Evolutionary conservation across 164 flowering plant species (phyloP).

Genomic region (Chloranthus sessilifolius): DNA sequence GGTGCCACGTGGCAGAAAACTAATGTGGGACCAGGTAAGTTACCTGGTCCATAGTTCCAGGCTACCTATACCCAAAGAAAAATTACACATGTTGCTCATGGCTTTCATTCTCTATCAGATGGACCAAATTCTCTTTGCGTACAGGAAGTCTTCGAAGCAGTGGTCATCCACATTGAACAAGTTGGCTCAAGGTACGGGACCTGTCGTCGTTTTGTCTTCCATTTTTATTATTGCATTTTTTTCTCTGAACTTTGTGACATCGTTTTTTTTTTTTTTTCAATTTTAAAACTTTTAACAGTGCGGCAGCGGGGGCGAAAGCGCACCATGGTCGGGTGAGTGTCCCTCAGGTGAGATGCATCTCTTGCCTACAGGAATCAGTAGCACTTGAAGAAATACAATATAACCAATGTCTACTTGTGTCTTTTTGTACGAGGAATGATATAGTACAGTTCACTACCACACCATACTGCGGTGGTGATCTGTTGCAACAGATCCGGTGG

Average conservation of each 20-base stretch:
- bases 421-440: too few species aligned
- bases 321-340: constrained; percentile 73
- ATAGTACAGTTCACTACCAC: too few species aligned
- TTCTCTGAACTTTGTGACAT: neutral
- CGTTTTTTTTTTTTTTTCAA: neutral
- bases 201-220: neutral
- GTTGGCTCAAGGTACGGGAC: constrained; percentile 70
- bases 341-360: neutral
- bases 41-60: too few species aligned
- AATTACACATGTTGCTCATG: neutral
- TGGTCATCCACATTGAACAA: constrained; percentile 91
- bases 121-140: constrained; percentile 74
- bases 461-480: too few species aligned
- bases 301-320: constrained; percentile 84
- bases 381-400: too few species aligned
- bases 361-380: too few species aligned
- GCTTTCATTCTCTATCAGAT: constrained; percentile 38
- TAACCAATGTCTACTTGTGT: too few species aligned
- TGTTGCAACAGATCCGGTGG: too few species aligned
- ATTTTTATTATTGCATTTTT: neutral
- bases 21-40: too few species aligned
- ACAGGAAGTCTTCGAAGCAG: constrained; percentile 88
- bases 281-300: constrained; percentile 33
- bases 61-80: too few species aligned
- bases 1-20: too few species aligned